Base-by-base conservation (phyloP, 2,329 filamentous ascomycete genomes). In the Ascochyta clinopodiicola region DNA sequence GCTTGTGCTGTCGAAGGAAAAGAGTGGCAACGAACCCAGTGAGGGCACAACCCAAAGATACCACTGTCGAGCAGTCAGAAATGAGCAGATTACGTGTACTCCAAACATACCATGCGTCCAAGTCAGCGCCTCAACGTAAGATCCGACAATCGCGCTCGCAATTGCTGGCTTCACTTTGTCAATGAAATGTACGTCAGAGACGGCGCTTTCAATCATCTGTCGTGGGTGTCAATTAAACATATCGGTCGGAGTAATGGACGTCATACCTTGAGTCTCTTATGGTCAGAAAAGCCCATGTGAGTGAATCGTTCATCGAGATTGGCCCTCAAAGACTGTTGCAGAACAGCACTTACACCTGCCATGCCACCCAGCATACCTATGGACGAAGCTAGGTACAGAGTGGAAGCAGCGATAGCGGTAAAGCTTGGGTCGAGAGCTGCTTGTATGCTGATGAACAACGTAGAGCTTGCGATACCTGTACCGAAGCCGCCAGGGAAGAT, bases 401-500 rank as follows among this genome's bases (percentile, higher is more conserved):
- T 53, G 0, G 63, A 57, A 13, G 62, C 59, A 6, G 65, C 68
- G 31, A 71, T 64, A 3, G 69, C 68, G 0, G 54, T 51, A 31
- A 62, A 53, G 7, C 39, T 25, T 1, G 59, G 62, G 25, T 65
- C 65, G 1, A 72, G 56, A 1, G 60, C 59, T 8, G 67, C 67
- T 50, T 69, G 65, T 2, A 71, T 42, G 19, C 59, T 61, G 29
- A 70, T 64, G 51, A 72, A 71, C 1, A 71, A 48, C 1, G 67
- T 64, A 1, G 66, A 69, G 24, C 57, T 59, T 3, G 63, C 61
- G 10, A 70, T 62, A 0, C 66, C 68, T n/a, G 56, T 64, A 2
- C 61, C 69, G 42, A 72, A 68, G 2, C 68, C 69, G 12, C 66
- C 68, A 0, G 67, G 67, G 31, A 69, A 51, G 22, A 71, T 70